A percentile compares a stretch with the other conserved stretches of the same genome.
Conservation (phyloP, 805 yeast species). For the Yarrowia bubula region DNA sequence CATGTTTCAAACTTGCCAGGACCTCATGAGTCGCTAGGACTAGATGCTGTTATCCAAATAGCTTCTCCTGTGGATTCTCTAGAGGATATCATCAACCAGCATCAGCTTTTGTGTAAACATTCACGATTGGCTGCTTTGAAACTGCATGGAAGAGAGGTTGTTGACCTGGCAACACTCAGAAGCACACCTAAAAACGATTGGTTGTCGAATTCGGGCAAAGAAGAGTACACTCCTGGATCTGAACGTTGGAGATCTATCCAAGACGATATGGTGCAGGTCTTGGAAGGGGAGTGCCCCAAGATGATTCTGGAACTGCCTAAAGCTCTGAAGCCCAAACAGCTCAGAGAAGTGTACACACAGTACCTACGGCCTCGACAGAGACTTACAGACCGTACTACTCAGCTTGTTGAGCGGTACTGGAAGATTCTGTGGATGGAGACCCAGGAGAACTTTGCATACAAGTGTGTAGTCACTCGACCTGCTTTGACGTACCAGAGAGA, state of each 20-base stretch:
- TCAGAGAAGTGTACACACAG: not conserved
- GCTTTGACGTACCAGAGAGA: constrained; percentile 14
- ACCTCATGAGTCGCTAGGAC: constrained; percentile 1
- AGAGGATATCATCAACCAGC: constrained; percentile 22
- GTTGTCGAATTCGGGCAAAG: not conserved
- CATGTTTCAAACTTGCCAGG: constrained; percentile 4
- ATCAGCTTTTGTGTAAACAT: constrained; percentile 1
- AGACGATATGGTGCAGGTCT: not conserved
- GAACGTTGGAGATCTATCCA: not conserved
- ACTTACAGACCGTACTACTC: not conserved
- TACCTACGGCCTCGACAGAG: constrained; percentile 10
- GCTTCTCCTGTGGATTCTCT: not conserved
- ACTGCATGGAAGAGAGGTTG: constrained; percentile 4
- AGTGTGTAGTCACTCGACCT: constrained; percentile 20
- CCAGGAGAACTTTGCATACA: constrained; percentile 4
- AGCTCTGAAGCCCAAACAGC: not conserved
- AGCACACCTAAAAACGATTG: constrained; percentile 12
- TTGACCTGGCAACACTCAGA: constrained; percentile 2
- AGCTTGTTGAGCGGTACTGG: constrained; percentile 14
- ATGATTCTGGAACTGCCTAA: constrained; percentile 15
- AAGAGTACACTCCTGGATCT: not conserved
- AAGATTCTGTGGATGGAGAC: constrained; percentile 17
- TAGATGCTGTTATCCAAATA: not conserved
- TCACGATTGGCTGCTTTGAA: not conserved
- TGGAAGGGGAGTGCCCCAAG: not conserved